phyloP scores from a whole-genome alignment of 1,284 basidiomycete species.

The Leccinum subspadiceum region DNA sequence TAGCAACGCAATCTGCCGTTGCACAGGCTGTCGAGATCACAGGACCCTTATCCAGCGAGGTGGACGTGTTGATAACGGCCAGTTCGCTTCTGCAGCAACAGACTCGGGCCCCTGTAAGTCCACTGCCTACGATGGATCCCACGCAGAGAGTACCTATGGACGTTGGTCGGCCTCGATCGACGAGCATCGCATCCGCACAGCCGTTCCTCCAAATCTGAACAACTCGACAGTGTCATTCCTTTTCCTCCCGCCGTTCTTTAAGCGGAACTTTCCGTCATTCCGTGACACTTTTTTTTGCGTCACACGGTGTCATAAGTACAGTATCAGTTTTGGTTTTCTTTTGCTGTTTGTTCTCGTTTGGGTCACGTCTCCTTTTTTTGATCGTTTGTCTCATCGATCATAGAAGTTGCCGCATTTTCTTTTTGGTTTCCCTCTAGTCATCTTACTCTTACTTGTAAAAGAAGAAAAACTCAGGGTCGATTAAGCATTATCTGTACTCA shows the following conservation, averaged over 20 bases:
- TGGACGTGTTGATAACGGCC: constrained; percentile 35
- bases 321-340: constrained; percentile 17
- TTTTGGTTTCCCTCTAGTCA: constrained; percentile 7
- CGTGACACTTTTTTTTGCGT: constrained; percentile 16
- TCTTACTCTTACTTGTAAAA: constrained; percentile 22
- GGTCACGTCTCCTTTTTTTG: constrained; percentile 19
- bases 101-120: constrained; percentile 30
- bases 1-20: constrained; percentile 62
- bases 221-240: constrained; percentile 14
- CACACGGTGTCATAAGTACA: constrained; percentile 22
- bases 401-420: constrained; percentile 28
- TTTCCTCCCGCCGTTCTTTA: constrained; percentile 25
- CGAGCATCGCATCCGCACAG: constrained; percentile 21
- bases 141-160: constrained; percentile 30
- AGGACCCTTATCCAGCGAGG: constrained; percentile 37
- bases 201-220: constrained; percentile 23
- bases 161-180: constrained; percentile 28
- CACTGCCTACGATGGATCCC: constrained; percentile 30
- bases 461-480: constrained; percentile 19
- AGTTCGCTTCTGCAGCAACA: constrained; percentile 37
- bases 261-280: constrained; percentile 20
- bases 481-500: constrained; percentile 37
- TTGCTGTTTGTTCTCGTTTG: constrained; percentile 23
- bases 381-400: constrained; percentile 29
- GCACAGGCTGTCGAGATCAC: constrained; percentile 42